These are phyloP conservation scores for Colletotrichum paranaense DNA, from an alignment of 2,329 filamentous ascomycete species.

Conservation along the genomic window DNA sequence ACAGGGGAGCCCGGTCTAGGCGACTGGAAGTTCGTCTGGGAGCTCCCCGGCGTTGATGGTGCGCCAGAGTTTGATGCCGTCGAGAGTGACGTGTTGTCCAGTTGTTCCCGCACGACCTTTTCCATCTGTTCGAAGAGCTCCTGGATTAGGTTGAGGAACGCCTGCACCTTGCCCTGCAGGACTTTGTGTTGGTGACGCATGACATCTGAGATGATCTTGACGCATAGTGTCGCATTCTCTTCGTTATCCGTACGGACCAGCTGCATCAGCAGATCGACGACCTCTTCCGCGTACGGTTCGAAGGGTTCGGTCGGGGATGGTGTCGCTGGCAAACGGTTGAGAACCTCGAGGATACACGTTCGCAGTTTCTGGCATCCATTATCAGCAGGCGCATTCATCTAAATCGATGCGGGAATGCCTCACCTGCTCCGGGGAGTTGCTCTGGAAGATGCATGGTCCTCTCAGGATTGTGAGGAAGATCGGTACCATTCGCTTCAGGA, in stretches of 20 bases:
- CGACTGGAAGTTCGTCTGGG: constrained; percentile 82
- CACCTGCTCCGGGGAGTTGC: constrained; percentile 89
- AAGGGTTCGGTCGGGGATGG: constrained; percentile 81
- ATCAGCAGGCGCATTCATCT: constrained; percentile 36
- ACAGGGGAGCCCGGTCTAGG: constrained; percentile 91
- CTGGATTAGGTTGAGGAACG: constrained; percentile 90
- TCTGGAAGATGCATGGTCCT: constrained; percentile 90
- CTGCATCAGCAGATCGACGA: constrained; percentile 90
- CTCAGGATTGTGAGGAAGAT: constrained; percentile 88
- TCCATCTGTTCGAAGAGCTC: constrained; percentile 97
- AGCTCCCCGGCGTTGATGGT: constrained; percentile 75
- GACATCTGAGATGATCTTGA: constrained; percentile 98
- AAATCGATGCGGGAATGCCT: constrained; percentile 40
- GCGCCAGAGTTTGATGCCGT: constrained; percentile 64
- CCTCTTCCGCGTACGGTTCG: constrained; percentile 88
- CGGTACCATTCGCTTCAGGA: constrained; percentile 89
- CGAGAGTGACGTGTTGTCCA: constrained; percentile 78
- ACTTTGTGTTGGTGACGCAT: constrained; percentile 92
- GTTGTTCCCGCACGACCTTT: constrained; percentile 91
- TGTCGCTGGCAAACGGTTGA: constrained; percentile 84
- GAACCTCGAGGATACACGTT: constrained; percentile 92
- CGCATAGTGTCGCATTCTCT: constrained; percentile 97
- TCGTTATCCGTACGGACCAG: constrained; percentile 94
- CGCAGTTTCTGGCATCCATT: constrained; percentile 76
- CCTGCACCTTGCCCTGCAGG: constrained; percentile 82